Base-by-base conservation (phyloP, 2,329 filamentous ascomycete species). In the Paecilomyces sp. region DNA sequence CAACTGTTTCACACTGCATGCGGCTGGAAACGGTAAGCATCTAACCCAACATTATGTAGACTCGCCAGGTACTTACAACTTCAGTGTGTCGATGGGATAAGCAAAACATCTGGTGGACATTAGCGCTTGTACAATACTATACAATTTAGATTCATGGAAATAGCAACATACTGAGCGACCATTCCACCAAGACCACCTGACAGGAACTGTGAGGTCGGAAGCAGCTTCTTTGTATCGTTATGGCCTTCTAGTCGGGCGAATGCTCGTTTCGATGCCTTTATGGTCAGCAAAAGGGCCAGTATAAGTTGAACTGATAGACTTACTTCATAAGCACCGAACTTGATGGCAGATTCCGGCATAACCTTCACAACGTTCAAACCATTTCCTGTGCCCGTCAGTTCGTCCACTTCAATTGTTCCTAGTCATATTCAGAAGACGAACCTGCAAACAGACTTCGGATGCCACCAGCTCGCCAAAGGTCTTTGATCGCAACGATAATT, bases 301-400 rank as follows among this genome's bases (percentile, higher is more conserved):
- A 50, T 12, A 51, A 34, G n/a, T 30, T 18, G 13, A 51, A 30
- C 51, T 25, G 51, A 6, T 30, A 13, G 62, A 61, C 75, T 68
- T 73, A 84, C 85, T 79, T 99, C 94, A 71, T 97, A 99, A 22
- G 92, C 93, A 61, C 94, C 94, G 73, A 99, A 99, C 76, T 97
- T 96, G 72, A 99, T 96, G 28, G 94, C 93, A 30, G 93, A 97
- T 78, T 99, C 94, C 0, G 94, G 94, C 91, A 97, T 96, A 62
- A 99, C 94, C 75, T 99, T 99, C 70, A 97, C 76, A 2, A 99
- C 92, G 67, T 99, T 99, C 66, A 99, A 80, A 3, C 94, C 94
- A 70, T 99, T 99, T 41, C 94, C 92, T 96, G 67, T 7, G 24
- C 28, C 9, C 22, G 59, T 72, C 58, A 72, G 63, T 66, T 58